Conservation (phyloP, 345 rosid genomes). For the Erodium maritimum region DNA sequence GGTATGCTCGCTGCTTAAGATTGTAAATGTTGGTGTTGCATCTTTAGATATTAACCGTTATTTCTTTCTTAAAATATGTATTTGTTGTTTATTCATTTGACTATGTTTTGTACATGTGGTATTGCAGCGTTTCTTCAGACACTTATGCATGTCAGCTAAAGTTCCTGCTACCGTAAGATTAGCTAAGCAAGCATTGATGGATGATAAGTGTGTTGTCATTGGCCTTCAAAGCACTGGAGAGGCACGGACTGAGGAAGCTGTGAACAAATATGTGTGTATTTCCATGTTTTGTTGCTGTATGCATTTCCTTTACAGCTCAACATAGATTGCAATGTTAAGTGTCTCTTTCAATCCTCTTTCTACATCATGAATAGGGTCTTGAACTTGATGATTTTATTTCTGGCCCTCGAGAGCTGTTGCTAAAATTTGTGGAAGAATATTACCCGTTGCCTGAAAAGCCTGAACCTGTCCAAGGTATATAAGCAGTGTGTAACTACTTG, state of each 20-base stretch:
- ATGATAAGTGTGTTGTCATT: constrained; percentile 83
- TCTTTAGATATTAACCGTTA: not conserved
- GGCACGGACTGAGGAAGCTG: constrained; percentile 98
- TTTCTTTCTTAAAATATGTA: constrained; percentile 2
- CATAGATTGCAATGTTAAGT: not conserved
- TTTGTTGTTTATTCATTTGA: constrained; percentile 9
- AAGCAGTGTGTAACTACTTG: constrained; percentile 1
- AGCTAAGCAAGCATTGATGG: constrained; percentile 60
- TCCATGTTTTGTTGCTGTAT: not conserved
- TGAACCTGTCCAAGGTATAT: constrained; percentile 67
- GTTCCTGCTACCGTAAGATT: constrained; percentile 88
- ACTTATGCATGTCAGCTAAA: constrained; percentile 97
- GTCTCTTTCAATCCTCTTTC: constrained; percentile 1
- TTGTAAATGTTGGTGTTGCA: too few relatives aligned
- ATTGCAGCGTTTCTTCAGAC: constrained; percentile 93
- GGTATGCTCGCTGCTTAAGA: not conserved
- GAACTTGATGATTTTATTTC: constrained; percentile 99
- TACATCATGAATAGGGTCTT: constrained; percentile 44
- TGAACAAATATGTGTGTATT: constrained; percentile 79
- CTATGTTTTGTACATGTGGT: constrained; percentile 11
- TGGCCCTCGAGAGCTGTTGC: constrained; percentile 93
- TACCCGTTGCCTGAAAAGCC: constrained; percentile 95
- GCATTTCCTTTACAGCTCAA: not conserved
- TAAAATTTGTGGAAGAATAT: constrained; percentile 95
- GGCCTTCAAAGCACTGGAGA: constrained; percentile 99